phyloP scores from a whole-genome alignment of 2,329 filamentous ascomycete genomes.

The Fonsecaea nubica region DNA sequence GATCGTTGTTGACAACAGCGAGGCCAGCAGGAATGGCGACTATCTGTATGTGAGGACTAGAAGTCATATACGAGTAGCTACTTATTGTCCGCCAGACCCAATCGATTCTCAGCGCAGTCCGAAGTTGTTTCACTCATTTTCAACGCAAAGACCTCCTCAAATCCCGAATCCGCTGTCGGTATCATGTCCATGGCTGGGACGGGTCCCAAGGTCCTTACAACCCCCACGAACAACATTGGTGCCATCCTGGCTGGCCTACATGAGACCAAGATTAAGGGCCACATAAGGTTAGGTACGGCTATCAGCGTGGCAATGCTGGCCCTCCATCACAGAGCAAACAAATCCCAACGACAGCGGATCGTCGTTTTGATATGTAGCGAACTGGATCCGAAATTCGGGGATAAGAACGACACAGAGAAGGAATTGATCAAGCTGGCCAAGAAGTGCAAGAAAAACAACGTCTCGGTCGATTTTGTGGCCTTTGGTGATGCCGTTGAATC shows the following conservation, averaged over 20 bases:
- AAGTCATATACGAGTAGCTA: not conserved
- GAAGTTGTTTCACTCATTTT: slow-evolving; percentile 96
- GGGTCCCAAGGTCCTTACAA: slow-evolving; percentile 96
- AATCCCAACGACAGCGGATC: slow-evolving; percentile 94
- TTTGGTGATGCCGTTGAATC: slow-evolving; percentile 88
- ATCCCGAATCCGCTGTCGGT: slow-evolving; percentile 95
- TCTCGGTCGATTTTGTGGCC: slow-evolving; percentile 90
- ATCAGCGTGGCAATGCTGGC: slow-evolving; percentile 93
- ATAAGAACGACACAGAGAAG: slow-evolving; percentile 78
- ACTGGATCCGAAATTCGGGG: slow-evolving; percentile 54
- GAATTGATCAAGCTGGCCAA: slow-evolving; percentile 86
- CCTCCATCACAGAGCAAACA: slow-evolving; percentile 97
- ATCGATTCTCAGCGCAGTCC: slow-evolving; percentile 93
- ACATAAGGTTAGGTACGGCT: slow-evolving; percentile 85
- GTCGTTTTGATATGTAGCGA: slow-evolving; percentile 96
- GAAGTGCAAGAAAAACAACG: slow-evolving; percentile 98
- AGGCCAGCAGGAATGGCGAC: slow-evolving; percentile 97
- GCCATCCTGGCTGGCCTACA: slow-evolving; percentile 92
- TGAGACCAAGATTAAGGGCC: slow-evolving; percentile 91
- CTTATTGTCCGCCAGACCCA: slow-evolving; percentile 66
- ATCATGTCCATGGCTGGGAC: slow-evolving; percentile 99
- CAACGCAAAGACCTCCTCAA: slow-evolving; percentile 90
- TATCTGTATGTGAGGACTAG: slow-evolving; percentile 61
- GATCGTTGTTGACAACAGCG: slow-evolving; percentile 98
- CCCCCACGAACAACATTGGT: slow-evolving; percentile 93